Conservation (phyloP, 257 asterid species). For the Scutellaria minor region DNA sequence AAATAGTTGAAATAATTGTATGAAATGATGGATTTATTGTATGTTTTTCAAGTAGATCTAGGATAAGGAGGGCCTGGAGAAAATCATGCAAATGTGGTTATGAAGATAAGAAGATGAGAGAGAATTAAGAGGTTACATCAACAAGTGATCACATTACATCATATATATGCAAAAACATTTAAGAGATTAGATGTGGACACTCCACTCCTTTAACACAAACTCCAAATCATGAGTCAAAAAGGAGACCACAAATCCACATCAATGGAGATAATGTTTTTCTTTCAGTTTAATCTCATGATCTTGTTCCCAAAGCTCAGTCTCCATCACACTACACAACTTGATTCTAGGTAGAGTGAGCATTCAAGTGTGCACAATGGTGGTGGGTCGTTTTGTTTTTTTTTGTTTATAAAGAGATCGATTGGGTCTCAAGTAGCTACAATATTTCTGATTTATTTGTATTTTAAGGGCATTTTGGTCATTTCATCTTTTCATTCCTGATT, state of each 20-base stretch:
- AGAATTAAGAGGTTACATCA: constrained; percentile 44
- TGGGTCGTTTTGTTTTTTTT: background rate
- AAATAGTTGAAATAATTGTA: constrained; percentile 28
- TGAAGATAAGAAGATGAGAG: constrained; percentile 33
- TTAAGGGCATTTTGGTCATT: too few relatives aligned
- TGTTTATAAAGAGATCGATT: too few relatives aligned
- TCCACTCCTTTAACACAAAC: constrained; percentile 18
- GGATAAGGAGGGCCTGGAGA: constrained; percentile 34
- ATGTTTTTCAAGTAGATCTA: background rate
- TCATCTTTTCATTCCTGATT: too few relatives aligned
- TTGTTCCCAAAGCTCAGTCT: constrained; percentile 27
- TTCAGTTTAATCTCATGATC: constrained; percentile 23
- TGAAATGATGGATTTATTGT: background rate
- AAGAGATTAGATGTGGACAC: constrained; percentile 50
- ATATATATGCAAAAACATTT: constrained; percentile 29
- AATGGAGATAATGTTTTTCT: constrained; percentile 47
- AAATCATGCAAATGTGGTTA: constrained; percentile 4
- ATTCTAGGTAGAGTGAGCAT: background rate
- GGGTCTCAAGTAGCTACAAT: too few relatives aligned
- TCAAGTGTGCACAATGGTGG: too few relatives aligned
- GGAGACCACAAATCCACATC: constrained; percentile 56
- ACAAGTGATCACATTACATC: constrained; percentile 5
- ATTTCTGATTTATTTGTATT: too few relatives aligned
- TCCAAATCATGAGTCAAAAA: constrained; percentile 60
- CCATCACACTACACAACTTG: constrained; percentile 26